These are phyloP conservation scores for Avena insularis DNA, from an alignment of 176 grass and related monocot genomes.

Conservation along the genomic window DNA sequence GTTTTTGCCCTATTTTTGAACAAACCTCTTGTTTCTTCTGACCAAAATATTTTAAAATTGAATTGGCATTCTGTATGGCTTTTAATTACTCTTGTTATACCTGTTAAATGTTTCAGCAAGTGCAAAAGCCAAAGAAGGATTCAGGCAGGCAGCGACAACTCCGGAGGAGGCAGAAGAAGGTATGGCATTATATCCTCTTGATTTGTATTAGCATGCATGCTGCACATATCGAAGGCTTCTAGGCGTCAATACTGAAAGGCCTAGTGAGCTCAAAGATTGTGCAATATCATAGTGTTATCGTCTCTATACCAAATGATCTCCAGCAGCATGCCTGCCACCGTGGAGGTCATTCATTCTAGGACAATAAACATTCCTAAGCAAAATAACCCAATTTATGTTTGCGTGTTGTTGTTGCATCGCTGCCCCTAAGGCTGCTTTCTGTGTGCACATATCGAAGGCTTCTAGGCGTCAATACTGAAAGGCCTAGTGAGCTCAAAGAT, in stretches of 20 bases:
- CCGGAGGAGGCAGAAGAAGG: conserved; percentile 79
- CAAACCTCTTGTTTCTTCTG: neutral
- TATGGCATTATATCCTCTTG: conserved; percentile 40
- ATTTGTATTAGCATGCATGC: neutral
- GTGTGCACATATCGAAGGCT: conserved; percentile 41
- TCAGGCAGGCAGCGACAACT: conserved; percentile 75
- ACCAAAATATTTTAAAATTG: conserved; percentile 1
- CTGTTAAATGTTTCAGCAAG: conserved; percentile 57
- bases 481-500: conserved; percentile 23
- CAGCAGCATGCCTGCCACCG: neutral
- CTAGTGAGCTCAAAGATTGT: conserved; percentile 37
- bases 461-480: conserved; percentile 20
- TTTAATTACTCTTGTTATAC: conserved; percentile 8
- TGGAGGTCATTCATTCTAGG: conserved; percentile 1
- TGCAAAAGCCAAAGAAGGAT: conserved; percentile 65
- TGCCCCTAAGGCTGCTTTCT: neutral
- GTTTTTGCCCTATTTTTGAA: conserved; percentile 32
- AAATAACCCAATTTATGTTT: neutral
- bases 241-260: conserved; percentile 4
- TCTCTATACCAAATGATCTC: conserved; percentile 28
- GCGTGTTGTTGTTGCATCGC: neutral
- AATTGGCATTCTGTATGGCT: neutral
- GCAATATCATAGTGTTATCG: conserved; percentile 1
- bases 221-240: conserved; percentile 45
- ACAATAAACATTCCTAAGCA: neutral